Conservation (phyloP, 1,139 yeast genomes). For the Geotrichum siamense region DNA sequence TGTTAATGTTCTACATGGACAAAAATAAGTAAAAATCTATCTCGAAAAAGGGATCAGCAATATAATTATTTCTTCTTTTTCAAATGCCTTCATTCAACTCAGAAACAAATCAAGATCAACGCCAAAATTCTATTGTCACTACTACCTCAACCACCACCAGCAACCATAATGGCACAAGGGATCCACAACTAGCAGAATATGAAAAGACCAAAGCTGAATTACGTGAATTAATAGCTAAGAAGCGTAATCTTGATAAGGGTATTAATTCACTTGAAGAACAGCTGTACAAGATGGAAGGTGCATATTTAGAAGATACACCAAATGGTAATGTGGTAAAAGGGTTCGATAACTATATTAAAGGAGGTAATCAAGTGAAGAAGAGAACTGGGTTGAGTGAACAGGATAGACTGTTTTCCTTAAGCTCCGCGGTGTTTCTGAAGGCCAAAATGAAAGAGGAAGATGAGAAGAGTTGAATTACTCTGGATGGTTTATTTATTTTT, state of each 20-base stretch:
- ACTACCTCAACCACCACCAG: too few relatives aligned
- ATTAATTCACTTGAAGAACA: constrained; percentile 60
- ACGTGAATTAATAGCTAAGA: constrained; percentile 54
- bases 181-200: constrained; percentile 45
- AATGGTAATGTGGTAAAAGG: constrained; percentile 85
- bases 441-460: constrained; percentile 29
- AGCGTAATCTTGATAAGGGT: constrained; percentile 57
- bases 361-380: constrained; percentile 45
- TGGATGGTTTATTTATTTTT: too few relatives aligned
- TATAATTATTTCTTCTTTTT: too few relatives aligned
- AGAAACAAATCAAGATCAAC: constrained; percentile 4
- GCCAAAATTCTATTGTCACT: background rate
- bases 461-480: constrained; percentile 15
- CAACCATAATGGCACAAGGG: constrained; percentile 10
- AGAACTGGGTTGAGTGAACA: constrained; percentile 61
- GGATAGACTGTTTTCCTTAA: constrained; percentile 78
- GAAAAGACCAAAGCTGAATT: constrained; percentile 61
- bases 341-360: constrained; percentile 71
- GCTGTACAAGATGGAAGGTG: constrained; percentile 74
- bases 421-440: constrained; percentile 66
- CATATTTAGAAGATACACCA: constrained; percentile 62
- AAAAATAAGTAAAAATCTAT: too few relatives aligned
- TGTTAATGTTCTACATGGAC: too few relatives aligned
- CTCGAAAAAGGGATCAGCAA: too few relatives aligned
- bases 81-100: constrained; percentile 13